Evolutionary conservation across 257 asterid species (phyloP).

Genomic region (Penstemon newberryi): DNA sequence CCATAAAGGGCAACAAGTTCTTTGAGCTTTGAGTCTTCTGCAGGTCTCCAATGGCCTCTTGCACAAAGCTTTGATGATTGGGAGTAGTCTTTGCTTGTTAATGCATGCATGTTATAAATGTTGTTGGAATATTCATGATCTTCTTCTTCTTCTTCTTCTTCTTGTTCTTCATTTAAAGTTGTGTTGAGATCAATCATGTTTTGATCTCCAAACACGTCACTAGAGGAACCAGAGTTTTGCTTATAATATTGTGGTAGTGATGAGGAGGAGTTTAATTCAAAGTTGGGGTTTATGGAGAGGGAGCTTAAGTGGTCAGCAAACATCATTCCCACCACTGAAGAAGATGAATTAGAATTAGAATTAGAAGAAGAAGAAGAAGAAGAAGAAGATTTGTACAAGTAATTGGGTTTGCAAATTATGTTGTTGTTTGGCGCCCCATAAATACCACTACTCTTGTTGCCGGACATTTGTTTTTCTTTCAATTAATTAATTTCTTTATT

Average conservation of each 20-base stretch:
- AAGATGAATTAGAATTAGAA: background rate
- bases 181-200: constrained; percentile 56
- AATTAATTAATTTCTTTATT: constrained; percentile 3
- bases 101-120: constrained; percentile 34
- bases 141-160: constrained; percentile 2
- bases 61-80: constrained; percentile 60
- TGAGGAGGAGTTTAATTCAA: background rate
- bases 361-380: background rate
- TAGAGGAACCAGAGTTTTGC: constrained; percentile 37
- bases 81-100: constrained; percentile 31
- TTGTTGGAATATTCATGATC: background rate
- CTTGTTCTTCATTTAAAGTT: constrained; percentile 35
- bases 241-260: background rate
- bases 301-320: constrained; percentile 40
- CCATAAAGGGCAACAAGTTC: constrained; percentile 87
- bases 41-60: constrained; percentile 93
- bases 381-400: constrained; percentile 5
- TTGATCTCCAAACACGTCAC: constrained; percentile 5
- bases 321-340: constrained; percentile 46
- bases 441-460: constrained; percentile 23
- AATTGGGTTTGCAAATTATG: background rate
- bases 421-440: constrained; percentile 19
- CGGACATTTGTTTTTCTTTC: constrained; percentile 30
- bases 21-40: constrained; percentile 74
- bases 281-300: constrained; percentile 35